Evolutionary conservation across 768 basidiomycete genomes (phyloP).

Genomic region (Mycena filopes): DNA sequence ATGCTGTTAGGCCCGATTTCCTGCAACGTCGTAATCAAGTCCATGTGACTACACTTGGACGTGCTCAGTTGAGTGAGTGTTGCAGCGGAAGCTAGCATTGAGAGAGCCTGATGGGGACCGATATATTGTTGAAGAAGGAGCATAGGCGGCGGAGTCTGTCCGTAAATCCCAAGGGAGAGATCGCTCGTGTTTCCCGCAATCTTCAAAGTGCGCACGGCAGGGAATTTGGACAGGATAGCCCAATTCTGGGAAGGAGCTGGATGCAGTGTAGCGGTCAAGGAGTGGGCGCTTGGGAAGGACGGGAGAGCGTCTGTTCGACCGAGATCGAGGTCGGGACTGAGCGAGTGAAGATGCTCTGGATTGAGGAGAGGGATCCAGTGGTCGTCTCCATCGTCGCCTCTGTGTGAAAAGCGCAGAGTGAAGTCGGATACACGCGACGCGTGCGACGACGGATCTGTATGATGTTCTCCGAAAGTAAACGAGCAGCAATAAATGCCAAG

Average conservation of each 20-base stretch:
- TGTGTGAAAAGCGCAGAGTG: not conserved
- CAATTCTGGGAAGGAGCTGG: slow-evolving; percentile 5
- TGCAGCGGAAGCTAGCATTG: not conserved
- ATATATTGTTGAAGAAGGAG: not conserved
- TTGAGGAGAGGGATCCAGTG: slow-evolving; percentile 8
- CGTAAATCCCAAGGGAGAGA: too few relatives aligned
- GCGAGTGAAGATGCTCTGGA: slow-evolving; percentile 4
- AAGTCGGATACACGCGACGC: not conserved
- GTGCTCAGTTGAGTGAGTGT: not conserved
- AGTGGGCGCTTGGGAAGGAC: not conserved
- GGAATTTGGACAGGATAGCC: slow-evolving; percentile 7
- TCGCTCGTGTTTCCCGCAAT: not conserved
- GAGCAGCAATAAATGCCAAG: not conserved
- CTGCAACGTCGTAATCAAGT: not conserved
- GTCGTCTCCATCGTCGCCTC: not conserved
- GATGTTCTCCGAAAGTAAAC: not conserved
- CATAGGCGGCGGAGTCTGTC: not conserved
- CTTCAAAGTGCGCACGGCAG: not conserved
- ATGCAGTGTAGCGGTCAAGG: not conserved
- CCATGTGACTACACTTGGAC: not conserved
- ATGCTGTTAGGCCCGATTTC: not conserved
- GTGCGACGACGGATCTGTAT: not conserved
- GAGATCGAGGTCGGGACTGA: not conserved
- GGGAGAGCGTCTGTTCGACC: not conserved
- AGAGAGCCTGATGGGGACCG: not conserved